Evolutionary conservation across 2,329 filamentous ascomycete genomes (phyloP).

Genomic region (Cryphonectria carpinicola): DNA sequence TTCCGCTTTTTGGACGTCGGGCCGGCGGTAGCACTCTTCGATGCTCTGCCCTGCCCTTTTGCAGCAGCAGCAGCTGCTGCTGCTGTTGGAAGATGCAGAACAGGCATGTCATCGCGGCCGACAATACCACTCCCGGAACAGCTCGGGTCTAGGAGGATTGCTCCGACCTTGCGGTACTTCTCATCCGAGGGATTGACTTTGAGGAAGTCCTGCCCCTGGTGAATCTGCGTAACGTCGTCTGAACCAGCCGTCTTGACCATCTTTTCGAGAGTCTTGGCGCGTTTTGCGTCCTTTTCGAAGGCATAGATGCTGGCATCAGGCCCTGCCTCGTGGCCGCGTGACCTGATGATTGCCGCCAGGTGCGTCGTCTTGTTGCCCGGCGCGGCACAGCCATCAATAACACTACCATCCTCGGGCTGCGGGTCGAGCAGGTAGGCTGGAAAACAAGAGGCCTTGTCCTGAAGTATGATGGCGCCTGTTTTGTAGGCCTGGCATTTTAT

Average conservation of each 20-base stretch:
- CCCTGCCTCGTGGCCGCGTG: constrained; percentile 41
- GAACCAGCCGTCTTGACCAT: constrained; percentile 84
- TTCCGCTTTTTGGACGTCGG: constrained; percentile 50
- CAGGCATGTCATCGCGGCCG: constrained; percentile 78
- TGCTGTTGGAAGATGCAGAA: constrained; percentile 60
- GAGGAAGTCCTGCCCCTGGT: constrained; percentile 80
- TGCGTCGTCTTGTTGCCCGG: constrained; percentile 98
- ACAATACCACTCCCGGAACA: constrained; percentile 96
- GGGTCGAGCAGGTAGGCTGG: constrained; percentile 86
- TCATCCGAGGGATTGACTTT: constrained; percentile 67
- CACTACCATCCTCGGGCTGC: constrained; percentile 67
- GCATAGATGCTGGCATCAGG: constrained; percentile 63
- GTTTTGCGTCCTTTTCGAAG: constrained; percentile 74
- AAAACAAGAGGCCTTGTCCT: constrained; percentile 97
- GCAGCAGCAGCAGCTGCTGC: constrained; percentile 35
- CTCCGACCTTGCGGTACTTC: constrained; percentile 72
- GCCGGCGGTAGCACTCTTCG: constrained; percentile 27
- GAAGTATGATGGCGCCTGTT: constrained; percentile 79
- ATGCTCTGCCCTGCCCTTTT: constrained; percentile 25
- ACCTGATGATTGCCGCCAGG: constrained; percentile 72
- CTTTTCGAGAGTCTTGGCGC: constrained; percentile 77
- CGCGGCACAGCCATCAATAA: constrained; percentile 92
- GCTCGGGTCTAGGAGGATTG: constrained; percentile 86
- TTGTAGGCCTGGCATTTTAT: constrained; percentile 74
- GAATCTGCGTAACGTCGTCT: constrained; percentile 66